Evolutionary conservation across 1,284 basidiomycete genomes (phyloP).

Genomic region (Ustilago cynodontis): DNA sequence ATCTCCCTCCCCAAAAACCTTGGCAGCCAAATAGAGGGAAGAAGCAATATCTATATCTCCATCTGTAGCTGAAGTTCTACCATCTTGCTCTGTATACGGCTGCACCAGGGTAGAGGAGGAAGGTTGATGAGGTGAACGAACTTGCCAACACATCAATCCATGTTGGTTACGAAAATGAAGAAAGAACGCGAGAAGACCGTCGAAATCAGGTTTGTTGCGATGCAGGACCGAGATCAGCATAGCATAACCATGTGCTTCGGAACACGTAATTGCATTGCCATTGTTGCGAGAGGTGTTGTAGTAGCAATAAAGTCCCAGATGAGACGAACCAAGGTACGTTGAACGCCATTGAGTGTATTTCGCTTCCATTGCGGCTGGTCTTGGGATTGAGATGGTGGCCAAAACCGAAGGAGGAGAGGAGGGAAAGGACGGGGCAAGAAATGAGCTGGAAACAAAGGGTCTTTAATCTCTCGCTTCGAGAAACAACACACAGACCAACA

Average conservation of each 20-base stretch:
- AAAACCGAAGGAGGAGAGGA: neutral
- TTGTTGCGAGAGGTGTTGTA: constrained; percentile 61
- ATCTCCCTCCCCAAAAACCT: constrained; percentile 45
- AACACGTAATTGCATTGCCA: constrained; percentile 66
- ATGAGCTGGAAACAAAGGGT: neutral
- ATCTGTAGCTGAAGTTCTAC: constrained; percentile 57
- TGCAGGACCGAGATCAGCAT: constrained; percentile 65
- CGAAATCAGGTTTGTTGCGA: constrained; percentile 57
- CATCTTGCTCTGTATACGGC: constrained; percentile 58
- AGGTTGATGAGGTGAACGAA: constrained; percentile 35
- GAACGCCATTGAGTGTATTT: constrained; percentile 50
- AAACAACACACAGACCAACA: constrained; percentile 12
- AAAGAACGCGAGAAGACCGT: constrained; percentile 58
- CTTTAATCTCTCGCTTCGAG: neutral
- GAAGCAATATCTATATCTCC: constrained; percentile 66
- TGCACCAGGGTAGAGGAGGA: constrained; percentile 12
- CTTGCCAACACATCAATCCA: constrained; percentile 66
- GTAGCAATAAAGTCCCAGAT: constrained; percentile 57
- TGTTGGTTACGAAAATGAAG: constrained; percentile 51
- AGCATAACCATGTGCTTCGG: constrained; percentile 65
- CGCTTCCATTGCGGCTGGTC: constrained; percentile 39
- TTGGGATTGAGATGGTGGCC: neutral
- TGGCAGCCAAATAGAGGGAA: constrained; percentile 50
- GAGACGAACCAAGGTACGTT: constrained; percentile 36
- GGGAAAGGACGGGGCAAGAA: neutral